Conservation (phyloP, 176 grass and related monocot genomes). For the Musa itinerans region DNA sequence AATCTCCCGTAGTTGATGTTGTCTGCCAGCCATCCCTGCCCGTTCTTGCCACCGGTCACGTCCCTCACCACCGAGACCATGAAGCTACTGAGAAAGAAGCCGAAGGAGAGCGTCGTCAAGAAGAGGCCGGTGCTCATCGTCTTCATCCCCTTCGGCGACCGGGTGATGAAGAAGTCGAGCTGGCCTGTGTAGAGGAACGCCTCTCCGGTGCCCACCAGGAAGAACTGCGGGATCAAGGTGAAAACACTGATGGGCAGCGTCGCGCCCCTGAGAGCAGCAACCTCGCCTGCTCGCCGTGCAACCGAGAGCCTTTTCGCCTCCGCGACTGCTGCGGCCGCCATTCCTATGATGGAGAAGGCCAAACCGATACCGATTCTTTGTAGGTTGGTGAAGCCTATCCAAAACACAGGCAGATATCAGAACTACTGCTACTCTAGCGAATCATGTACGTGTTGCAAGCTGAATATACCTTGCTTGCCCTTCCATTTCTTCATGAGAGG, state of each 20-base stretch:
- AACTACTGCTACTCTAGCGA: too few relatives aligned
- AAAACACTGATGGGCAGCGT: slow-evolving; percentile 60
- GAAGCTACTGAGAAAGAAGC: slow-evolving; percentile 72
- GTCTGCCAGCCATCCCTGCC: slow-evolving; percentile 50
- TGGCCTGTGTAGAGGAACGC: slow-evolving; percentile 86
- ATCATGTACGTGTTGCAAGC: too few relatives aligned
- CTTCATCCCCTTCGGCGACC: slow-evolving; percentile 82
- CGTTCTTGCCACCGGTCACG: slow-evolving; percentile 18
- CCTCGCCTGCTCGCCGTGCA: background rate
- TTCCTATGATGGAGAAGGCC: slow-evolving; percentile 43
- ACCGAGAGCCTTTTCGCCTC: slow-evolving; percentile 46
- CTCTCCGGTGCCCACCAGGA: slow-evolving; percentile 68
- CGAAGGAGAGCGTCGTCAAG: slow-evolving; percentile 68
- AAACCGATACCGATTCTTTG: slow-evolving; percentile 69
- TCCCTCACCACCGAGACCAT: slow-evolving; percentile 37
- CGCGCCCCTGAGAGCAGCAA: background rate
- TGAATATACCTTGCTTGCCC: slow-evolving; percentile 24
- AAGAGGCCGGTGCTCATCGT: slow-evolving; percentile 83
- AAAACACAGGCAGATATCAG: background rate
- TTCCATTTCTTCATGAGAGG: slow-evolving; percentile 39
- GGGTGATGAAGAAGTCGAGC: slow-evolving; percentile 85
- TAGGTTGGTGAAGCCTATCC: slow-evolving; percentile 49
- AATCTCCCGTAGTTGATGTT: slow-evolving; percentile 58
- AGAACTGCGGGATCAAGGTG: slow-evolving; percentile 59
- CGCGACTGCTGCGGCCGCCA: slow-evolving; percentile 41